These are phyloP conservation scores for Pleodorina starrii DNA, from an alignment of 139 green algal genomes.

Conservation along the genomic window DNA sequence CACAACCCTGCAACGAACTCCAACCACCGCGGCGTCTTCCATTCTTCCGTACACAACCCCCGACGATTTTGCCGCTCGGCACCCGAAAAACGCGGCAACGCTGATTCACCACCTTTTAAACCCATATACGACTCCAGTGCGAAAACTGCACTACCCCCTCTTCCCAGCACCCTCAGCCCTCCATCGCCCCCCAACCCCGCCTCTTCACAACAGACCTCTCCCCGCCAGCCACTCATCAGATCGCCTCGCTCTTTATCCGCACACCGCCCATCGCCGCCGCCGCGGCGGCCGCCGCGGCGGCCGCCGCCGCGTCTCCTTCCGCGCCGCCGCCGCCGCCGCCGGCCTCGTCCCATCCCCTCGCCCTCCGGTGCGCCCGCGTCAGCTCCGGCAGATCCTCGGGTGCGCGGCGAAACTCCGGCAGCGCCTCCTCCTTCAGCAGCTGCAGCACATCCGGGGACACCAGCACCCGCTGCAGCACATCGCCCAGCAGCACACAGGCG, in stretches of 20 bases:
- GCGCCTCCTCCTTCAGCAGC: constrained; percentile 54
- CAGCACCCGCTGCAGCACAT: constrained; percentile 69
- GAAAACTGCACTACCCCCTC: too few relatives aligned
- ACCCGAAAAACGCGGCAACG: too few relatives aligned
- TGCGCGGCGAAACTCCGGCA: neutral
- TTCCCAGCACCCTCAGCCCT: too few relatives aligned
- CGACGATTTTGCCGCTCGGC: too few relatives aligned
- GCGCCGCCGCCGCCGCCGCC: too few relatives aligned
- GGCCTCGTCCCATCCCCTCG: constrained; percentile 4
- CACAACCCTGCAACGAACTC: too few relatives aligned
- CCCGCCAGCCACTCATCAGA: neutral
- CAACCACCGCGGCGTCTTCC: too few relatives aligned
- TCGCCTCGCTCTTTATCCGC: neutral
- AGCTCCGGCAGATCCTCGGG: constrained; percentile 23
- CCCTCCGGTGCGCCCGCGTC: constrained; percentile 4
- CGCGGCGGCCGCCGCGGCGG: neutral
- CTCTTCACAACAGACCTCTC: too few relatives aligned
- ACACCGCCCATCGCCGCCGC: neutral
- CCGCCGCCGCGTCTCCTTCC: neutral
- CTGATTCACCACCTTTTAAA: too few relatives aligned
- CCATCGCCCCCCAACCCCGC: too few relatives aligned
- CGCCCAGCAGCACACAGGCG: constrained; percentile 68
- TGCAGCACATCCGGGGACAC: constrained; percentile 71
- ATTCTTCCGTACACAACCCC: too few relatives aligned
- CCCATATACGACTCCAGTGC: too few relatives aligned